A percentile compares a stretch with the other conserved stretches of the same genome.
phyloP scores from a whole-genome alignment of 371 early-diverging fungal species.

The Mucor plumbeus region DNA sequence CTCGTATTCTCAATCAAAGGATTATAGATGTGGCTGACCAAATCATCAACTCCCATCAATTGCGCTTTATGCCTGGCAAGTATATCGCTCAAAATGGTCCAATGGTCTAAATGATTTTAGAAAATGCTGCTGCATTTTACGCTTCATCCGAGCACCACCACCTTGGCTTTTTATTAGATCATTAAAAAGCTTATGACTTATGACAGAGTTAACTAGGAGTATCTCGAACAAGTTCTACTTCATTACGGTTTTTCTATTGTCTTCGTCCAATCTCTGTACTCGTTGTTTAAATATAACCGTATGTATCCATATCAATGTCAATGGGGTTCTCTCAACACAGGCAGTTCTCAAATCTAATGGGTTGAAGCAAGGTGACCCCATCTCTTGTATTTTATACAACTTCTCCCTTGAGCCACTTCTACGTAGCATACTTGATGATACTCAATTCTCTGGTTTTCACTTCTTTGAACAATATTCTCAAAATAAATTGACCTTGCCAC shows the following conservation, averaged over 20 bases:
- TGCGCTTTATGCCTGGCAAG: not conserved
- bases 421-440: too few relatives aligned
- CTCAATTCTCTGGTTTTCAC: too few relatives aligned
- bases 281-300: slow-evolving; percentile 20
- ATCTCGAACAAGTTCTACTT: slow-evolving; percentile 5
- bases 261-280: slow-evolving; percentile 7
- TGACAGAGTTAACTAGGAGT: slow-evolving; percentile 23
- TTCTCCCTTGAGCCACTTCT: too few relatives aligned
- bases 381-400: not conserved
- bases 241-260: slow-evolving; percentile 13
- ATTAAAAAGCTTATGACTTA: slow-evolving; percentile 15
- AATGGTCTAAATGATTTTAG: not conserved
- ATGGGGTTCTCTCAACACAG: slow-evolving; percentile 8
- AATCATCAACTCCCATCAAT: slow-evolving; percentile 2
- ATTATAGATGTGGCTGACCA: not conserved
- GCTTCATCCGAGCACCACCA: not conserved
- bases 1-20: slow-evolving; percentile 20
- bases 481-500: too few relatives aligned
- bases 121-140: not conserved
- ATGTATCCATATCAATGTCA: slow-evolving; percentile 13
- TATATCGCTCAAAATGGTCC: slow-evolving; percentile 11
- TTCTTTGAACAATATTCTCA: too few relatives aligned
- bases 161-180: slow-evolving; percentile 8
- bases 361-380: slow-evolving; percentile 25
- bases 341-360: slow-evolving; percentile 19